Base-by-base conservation (phyloP, 2,329 filamentous ascomycete species). In the Colletotrichum magnum region DNA sequence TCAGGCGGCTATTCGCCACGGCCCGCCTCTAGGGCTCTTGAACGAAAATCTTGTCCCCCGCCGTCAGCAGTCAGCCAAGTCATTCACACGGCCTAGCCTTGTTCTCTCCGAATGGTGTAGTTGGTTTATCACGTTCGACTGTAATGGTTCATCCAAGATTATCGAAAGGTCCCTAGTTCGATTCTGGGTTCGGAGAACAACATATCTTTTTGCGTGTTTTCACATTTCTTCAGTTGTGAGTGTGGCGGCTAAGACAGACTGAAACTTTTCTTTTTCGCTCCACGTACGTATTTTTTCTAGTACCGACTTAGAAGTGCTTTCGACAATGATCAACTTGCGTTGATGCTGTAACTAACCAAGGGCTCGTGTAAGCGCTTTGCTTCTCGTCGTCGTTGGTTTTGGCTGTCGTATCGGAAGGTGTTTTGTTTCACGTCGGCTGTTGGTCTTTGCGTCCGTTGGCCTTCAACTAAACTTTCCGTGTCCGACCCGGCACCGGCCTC, bases 71-170 rank as follows among this genome's bases (percentile, higher is more conserved):
- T 65, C 21, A 43, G 50, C 45, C 45, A 32, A 57, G 51, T 45
- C 57, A 50, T 59, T 32, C 57, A 48, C n/a, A 39, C 51, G 47
- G 64, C 58, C n/a, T 36, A 47, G 47, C 43, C 58, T 24, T 52
- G 56, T 39, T 41, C 21, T 15, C 61, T 51, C 61, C 48, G 48
- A 16, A 36, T 59, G 53, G 54, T 59, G 66, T 68, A 60, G 64
- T 59, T 59, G 45, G 56, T 65, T 60, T 18, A 65, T 69, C 66
- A 69, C 62, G 66, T 60, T 65, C 58, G 64, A 67, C 64, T 67
- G 64, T 67, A 67, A 67, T 67, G 51, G 64, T 57, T 57, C 21
- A 58, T 56, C 16, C 64, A 52, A 56, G 52, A 52, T 67, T 15
- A 67, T 67, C 64, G 64, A 67, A 67, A 67, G 63, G 61, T 48